phyloP scores from a whole-genome alignment of 495 filamentous ascomycete species.

The Clohesyomyces aquaticus region DNA sequence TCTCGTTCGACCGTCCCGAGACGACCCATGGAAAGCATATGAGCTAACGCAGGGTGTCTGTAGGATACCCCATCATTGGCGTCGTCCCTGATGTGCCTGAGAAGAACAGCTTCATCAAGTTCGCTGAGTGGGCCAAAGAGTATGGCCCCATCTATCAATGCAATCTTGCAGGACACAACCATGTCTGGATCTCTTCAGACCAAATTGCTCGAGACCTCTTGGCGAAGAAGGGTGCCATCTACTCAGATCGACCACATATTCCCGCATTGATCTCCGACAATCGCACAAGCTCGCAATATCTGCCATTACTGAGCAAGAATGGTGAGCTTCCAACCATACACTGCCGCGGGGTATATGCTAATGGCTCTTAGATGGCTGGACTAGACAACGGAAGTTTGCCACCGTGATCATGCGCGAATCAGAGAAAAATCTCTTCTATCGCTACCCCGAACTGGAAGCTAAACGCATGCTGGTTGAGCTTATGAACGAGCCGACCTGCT shows the following conservation, averaged over 20 bases:
- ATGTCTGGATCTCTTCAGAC: constrained; percentile 65
- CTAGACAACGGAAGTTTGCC: constrained; percentile 62
- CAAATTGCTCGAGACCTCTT: constrained; percentile 62
- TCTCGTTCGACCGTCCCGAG: not conserved
- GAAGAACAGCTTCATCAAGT: constrained; percentile 58
- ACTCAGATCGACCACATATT: constrained; percentile 62
- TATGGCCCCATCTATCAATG: constrained; percentile 68
- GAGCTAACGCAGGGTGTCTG: constrained; percentile 11
- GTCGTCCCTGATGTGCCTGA: constrained; percentile 62
- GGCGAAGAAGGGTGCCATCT: constrained; percentile 60
- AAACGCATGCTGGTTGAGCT: constrained; percentile 55
- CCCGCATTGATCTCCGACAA: constrained; percentile 54
- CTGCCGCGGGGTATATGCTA: constrained; percentile 18
- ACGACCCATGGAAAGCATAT: not conserved
- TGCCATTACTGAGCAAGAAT: constrained; percentile 58
- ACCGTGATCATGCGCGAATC: constrained; percentile 58
- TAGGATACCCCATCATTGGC: constrained; percentile 56
- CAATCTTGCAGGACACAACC: constrained; percentile 58
- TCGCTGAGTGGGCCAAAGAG: constrained; percentile 63
- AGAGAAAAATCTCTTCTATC: constrained; percentile 51
- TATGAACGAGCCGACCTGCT: constrained; percentile 53
- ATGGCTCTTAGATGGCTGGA: constrained; percentile 55
- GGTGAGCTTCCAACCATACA: constrained; percentile 42
- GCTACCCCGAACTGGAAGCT: constrained; percentile 58
- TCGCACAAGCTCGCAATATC: constrained; percentile 59